Conservation (phyloP, 1,284 basidiomycete genomes). For the Cryptococcus deneoformans region DNA sequence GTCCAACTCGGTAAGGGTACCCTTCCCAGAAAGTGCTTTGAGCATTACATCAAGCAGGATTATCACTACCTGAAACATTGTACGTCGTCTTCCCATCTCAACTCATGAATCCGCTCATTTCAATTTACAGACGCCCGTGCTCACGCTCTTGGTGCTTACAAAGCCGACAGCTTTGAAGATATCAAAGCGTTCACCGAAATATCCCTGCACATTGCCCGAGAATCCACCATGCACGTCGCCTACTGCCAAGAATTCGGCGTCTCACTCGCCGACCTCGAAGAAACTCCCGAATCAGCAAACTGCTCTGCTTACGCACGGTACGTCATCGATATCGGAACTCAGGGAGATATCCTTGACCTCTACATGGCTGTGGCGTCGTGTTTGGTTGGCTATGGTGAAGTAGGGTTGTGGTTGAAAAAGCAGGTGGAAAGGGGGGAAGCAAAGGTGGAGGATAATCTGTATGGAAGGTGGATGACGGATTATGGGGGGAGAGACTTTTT, state of each 20-base stretch:
- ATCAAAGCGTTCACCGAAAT: slow-evolving; percentile 67
- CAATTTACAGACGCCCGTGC: slow-evolving; percentile 50
- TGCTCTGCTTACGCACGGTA: slow-evolving; percentile 86
- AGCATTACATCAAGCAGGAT: slow-evolving; percentile 75
- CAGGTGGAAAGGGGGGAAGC: slow-evolving; percentile 58
- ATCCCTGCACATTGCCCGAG: slow-evolving; percentile 63
- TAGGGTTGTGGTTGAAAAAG: slow-evolving; percentile 73
- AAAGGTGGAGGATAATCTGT: slow-evolving; percentile 64
- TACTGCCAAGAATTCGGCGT: slow-evolving; percentile 73
- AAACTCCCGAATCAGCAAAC: slow-evolving; percentile 62
- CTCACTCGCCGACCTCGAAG: slow-evolving; percentile 58
- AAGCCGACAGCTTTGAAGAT: slow-evolving; percentile 63
- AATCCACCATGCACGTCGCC: slow-evolving; percentile 68
- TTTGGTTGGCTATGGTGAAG: slow-evolving; percentile 90
- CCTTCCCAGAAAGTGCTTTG: slow-evolving; percentile 63
- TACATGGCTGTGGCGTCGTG: slow-evolving; percentile 82
- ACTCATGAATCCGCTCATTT: slow-evolving; percentile 1
- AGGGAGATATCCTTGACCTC: slow-evolving; percentile 68
- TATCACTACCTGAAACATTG: slow-evolving; percentile 54
- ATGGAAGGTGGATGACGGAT: slow-evolving; percentile 74
- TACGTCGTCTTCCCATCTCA: slow-evolving; percentile 2
- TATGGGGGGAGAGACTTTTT: slow-evolving; percentile 73
- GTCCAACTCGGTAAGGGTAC: slow-evolving; percentile 68
- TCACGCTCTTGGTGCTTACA: slow-evolving; percentile 67
- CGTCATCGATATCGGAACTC: slow-evolving; percentile 71